A percentile compares a stretch with the other conserved stretches of the same genome.
Evolutionary conservation across 2,329 filamentous ascomycete genomes (phyloP).

Genomic region (Amphichorda felina): DNA sequence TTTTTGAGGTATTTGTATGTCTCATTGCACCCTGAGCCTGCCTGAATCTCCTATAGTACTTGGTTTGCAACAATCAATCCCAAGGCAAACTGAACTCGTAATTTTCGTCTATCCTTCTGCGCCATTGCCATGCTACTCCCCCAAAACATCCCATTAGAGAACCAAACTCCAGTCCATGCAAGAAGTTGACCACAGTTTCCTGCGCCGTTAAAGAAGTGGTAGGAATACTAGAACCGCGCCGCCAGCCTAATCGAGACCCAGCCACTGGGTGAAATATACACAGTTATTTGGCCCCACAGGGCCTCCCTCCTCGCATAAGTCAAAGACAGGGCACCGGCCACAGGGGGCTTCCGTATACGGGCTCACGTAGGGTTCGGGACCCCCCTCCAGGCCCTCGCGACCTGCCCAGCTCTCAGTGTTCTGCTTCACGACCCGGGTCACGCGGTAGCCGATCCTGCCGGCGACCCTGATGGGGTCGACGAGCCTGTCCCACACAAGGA

Average conservation of each 20-base stretch:
- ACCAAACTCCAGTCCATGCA: neutral
- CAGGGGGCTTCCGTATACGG: constrained; percentile 84
- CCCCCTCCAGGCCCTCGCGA: constrained; percentile 22
- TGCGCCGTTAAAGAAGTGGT: neutral
- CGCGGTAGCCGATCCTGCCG: constrained; percentile 39
- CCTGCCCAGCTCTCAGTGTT: constrained; percentile 26
- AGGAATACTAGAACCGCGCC: no score
- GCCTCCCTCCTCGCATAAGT: constrained; percentile 81
- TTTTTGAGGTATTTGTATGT: no score
- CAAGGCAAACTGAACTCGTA: no score
- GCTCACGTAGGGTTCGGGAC: constrained; percentile 41
- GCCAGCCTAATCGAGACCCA: constrained; percentile 27
- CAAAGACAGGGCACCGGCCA: constrained; percentile 84
- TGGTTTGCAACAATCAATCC: no score
- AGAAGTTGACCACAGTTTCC: neutral
- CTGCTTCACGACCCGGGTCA: constrained; percentile 35
- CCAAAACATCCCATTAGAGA: neutral
- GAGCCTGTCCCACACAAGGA: constrained; percentile 79
- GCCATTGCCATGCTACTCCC: neutral
- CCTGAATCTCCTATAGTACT: no score
- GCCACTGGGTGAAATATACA: constrained; percentile 83
- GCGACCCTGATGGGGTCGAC: constrained; percentile 53
- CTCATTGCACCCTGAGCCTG: no score
- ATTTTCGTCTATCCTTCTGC: neutral
- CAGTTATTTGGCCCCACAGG: constrained; percentile 84